phyloP scores from a whole-genome alignment of 1,284 basidiomycete genomes.

The Exsudoporus floridanus region DNA sequence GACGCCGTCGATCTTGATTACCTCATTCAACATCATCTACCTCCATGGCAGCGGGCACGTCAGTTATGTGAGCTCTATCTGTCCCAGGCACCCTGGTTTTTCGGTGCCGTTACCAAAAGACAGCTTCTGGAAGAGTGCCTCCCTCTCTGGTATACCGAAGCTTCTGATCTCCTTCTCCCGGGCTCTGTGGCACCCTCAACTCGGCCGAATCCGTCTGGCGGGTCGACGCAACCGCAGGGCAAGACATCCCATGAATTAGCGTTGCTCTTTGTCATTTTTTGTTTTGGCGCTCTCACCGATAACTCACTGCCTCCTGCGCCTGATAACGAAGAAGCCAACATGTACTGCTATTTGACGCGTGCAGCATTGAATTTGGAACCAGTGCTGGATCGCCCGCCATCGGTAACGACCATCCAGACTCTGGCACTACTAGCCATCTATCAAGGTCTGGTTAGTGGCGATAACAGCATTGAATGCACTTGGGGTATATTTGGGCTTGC shows the following conservation, averaged over 20 bases:
- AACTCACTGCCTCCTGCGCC: constrained; percentile 48
- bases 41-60: constrained; percentile 54
- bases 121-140: constrained; percentile 65
- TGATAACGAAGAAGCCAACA: constrained; percentile 49
- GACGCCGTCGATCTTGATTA: constrained; percentile 44
- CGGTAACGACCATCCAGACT: constrained; percentile 66
- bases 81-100: constrained; percentile 74
- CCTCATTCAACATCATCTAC: constrained; percentile 51
- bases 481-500: constrained; percentile 62
- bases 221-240: constrained; percentile 14
- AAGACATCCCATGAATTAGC: constrained; percentile 55
- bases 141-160: constrained; percentile 64
- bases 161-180: constrained; percentile 32
- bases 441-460: constrained; percentile 56
- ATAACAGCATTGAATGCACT: constrained; percentile 59
- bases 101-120: constrained; percentile 59
- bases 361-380: constrained; percentile 64
- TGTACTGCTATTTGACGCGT: constrained; percentile 55
- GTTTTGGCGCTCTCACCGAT: constrained; percentile 58
- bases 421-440: constrained; percentile 67
- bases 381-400: constrained; percentile 63
- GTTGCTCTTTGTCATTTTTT: constrained; percentile 55
- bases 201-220: constrained; percentile 1
- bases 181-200: constrained; percentile 27
- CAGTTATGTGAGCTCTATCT: constrained; percentile 63